Percentiles rank a stretch among this genome's conserved stretches.
phyloP scores from a whole-genome alignment of 768 basidiomycete genomes.

The Amanita phalloides region DNA sequence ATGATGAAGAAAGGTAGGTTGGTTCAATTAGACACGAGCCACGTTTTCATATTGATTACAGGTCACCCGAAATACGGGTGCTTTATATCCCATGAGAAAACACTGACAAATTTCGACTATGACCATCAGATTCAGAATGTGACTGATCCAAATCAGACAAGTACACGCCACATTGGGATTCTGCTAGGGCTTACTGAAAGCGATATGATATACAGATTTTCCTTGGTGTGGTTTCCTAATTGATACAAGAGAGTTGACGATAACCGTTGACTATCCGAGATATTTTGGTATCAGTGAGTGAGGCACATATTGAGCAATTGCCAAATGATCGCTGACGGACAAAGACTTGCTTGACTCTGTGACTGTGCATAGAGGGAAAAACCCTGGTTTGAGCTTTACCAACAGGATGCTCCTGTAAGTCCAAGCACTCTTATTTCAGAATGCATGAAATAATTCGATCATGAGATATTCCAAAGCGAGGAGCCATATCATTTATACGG shows the following conservation, averaged over 20 bases:
- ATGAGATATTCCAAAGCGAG: constrained; percentile 60
- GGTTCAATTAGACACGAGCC: background rate
- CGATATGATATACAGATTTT: constrained; percentile 48
- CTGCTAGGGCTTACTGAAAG: background rate
- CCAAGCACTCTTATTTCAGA: background rate
- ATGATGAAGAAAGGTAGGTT: constrained; percentile 62
- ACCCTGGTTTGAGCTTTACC: constrained; percentile 53
- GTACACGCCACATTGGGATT: constrained; percentile 13
- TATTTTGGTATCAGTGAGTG: constrained; percentile 49
- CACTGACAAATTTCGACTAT: constrained; percentile 76
- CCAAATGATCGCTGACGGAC: background rate
- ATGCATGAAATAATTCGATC: background rate
- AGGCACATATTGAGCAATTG: background rate
- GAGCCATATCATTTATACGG: constrained; percentile 73
- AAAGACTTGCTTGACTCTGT: constrained; percentile 56
- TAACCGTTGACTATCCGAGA: constrained; percentile 71
- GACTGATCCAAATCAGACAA: constrained; percentile 32
- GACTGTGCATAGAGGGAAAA: constrained; percentile 56
- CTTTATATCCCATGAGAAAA: constrained; percentile 82
- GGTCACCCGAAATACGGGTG: constrained; percentile 95
- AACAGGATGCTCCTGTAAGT: constrained; percentile 70
- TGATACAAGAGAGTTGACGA: constrained; percentile 62
- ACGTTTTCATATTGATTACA: constrained; percentile 11
- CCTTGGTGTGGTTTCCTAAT: constrained; percentile 91
- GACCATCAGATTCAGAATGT: constrained; percentile 41